Base-by-base conservation (phyloP, 2,329 filamentous ascomycete species). In the Colletotrichum tofieldiae region DNA sequence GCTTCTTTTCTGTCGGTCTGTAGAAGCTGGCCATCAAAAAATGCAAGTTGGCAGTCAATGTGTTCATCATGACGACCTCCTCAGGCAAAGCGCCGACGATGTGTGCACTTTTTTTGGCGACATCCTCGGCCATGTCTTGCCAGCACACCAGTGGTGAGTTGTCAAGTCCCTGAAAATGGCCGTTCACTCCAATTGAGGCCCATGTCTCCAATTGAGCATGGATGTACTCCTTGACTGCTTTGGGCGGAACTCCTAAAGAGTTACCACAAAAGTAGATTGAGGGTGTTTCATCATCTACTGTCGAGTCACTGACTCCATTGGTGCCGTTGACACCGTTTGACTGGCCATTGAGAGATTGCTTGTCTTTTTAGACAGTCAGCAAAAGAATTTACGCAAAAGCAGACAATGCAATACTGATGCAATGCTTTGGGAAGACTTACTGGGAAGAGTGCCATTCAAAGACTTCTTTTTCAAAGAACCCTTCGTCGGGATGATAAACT, bases 41-140 rank as follows among this genome's bases (percentile, higher is more conserved):
- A 80, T 97, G 94, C 72, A 97, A 80, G 80, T 97, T 97, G 29
- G 88, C 90, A 2, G 94, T 97, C 77, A 98, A 82, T 0, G 93
- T 95, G 79, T 95, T 94, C 95, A 98, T 98, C 61, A 95, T 89
- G 64, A 94, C 94, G 20, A 97, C 91, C 82, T 98, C 94, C 65
- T 86, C 86, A 1, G 91, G 83, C 2, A 88, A 84, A 0, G 94
- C 93, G 23, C 95, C 95, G 14, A 98, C 92, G 23, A 98, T 85
- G 39, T 89, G 90, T 2, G 93, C 90, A 78, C 93, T 93, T 77
- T 92, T 87, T 62, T 86, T 86, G 37, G 93, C 90, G 41, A 93
- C 92, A 68, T 91, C 90, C 73, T 93, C 93, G 49, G 95, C 93
- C 71, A 96, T 89, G 79, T 96, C 89, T 75, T 97, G 88, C 90